Conservation (phyloP, 306 rosid genomes). For the Alnus glutinosa region DNA sequence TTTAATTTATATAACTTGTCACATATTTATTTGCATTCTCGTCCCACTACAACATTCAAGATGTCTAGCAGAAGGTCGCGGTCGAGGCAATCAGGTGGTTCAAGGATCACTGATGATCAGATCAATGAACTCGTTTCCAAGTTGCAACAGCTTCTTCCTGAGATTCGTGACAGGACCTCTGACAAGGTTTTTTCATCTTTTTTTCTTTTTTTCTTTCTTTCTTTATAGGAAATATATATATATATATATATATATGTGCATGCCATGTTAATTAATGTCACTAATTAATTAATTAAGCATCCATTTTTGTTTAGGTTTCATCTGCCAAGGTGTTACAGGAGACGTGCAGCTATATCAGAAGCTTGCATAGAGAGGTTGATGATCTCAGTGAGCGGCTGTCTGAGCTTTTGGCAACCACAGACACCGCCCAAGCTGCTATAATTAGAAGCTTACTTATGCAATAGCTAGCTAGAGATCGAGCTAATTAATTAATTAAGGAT, state of each 20-base stretch:
- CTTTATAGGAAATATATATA: no score
- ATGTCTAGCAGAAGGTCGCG: conserved; percentile 76
- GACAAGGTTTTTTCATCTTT: conserved; percentile 60
- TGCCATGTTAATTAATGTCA: no score
- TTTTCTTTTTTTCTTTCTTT: background rate
- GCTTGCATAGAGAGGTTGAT: conserved; percentile 84
- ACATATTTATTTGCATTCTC: background rate
- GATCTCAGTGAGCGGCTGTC: conserved; percentile 84
- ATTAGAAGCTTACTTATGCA: conserved; percentile 79
- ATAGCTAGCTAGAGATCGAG: conserved; percentile 8
- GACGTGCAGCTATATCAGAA: conserved; percentile 84
- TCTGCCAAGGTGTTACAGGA: conserved; percentile 78
- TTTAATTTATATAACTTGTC: background rate
- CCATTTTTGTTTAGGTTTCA: conserved; percentile 52
- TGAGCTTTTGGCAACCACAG: conserved; percentile 74
- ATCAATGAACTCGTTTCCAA: conserved; percentile 91
- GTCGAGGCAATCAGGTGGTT: conserved; percentile 67
- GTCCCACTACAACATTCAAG: background rate
- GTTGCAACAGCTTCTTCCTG: conserved; percentile 94
- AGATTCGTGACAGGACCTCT: conserved; percentile 74
- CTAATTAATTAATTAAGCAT: background rate
- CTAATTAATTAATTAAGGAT: background rate
- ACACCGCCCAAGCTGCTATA: conserved; percentile 87
- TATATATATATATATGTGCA: no score
- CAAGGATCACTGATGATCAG: conserved; percentile 95